A percentile compares a stretch with the other conserved stretches of the same genome.
phyloP scores from a whole-genome alignment of 2,329 filamentous ascomycete species.

The Harringtonia lauricola region DNA sequence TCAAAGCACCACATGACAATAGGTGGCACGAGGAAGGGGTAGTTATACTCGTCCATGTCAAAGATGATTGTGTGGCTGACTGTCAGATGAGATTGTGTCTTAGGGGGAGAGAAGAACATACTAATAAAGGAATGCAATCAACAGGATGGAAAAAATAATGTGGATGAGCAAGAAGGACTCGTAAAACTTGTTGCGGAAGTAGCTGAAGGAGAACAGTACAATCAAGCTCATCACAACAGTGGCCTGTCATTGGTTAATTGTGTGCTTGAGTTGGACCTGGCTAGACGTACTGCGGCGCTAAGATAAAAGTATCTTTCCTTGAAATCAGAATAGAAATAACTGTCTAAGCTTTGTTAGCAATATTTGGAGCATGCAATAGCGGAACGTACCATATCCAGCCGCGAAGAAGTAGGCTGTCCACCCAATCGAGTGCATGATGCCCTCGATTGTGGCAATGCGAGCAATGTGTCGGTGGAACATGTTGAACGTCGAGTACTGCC shows the following conservation, averaged over 20 bases:
- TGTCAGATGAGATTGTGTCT: no score
- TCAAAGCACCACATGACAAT: slow-evolving; percentile 6
- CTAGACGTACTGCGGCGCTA: no score
- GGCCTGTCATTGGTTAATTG: no score
- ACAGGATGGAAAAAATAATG: slow-evolving; percentile 26
- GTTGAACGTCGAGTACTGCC: slow-evolving; percentile 56
- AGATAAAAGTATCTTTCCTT: no score
- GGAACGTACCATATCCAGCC: no score
- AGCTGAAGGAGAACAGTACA: slow-evolving; percentile 35
- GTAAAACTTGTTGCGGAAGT: slow-evolving; percentile 38
- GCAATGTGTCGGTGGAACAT: slow-evolving; percentile 59
- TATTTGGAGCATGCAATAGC: no score
- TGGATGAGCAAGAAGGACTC: slow-evolving; percentile 35
- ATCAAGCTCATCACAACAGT: slow-evolving; percentile 32
- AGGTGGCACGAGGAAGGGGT: slow-evolving; percentile 1
- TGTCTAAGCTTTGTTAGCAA: no score
- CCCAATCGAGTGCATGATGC: slow-evolving; percentile 48
- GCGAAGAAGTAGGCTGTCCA: no score
- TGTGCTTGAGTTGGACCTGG: no score
- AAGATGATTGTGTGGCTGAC: slow-evolving; percentile 13
- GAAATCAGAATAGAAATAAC: no score
- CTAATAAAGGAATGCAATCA: slow-evolving; percentile 2
- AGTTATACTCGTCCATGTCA: background rate
- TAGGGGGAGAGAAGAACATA: no score
- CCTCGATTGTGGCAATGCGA: slow-evolving; percentile 48